Evolutionary conservation across 768 basidiomycete species (phyloP).

Genomic region (Steccherinum ochraceum): DNA sequence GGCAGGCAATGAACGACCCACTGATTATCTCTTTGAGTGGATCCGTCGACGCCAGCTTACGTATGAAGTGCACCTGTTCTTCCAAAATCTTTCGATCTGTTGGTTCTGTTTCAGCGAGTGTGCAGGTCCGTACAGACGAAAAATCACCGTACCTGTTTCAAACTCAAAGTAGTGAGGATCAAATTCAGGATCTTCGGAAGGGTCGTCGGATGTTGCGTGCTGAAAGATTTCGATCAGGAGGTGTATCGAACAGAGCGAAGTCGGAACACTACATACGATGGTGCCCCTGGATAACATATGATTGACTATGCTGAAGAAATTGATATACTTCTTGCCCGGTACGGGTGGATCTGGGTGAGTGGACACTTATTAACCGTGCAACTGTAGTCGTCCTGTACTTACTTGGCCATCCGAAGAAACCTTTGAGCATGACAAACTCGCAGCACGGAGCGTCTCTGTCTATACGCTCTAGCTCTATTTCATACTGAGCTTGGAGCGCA

Average conservation of each 20-base stretch:
- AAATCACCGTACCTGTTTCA: slow-evolving; percentile 17
- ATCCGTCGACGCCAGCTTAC: slow-evolving; percentile 12
- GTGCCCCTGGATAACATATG: slow-evolving; percentile 26
- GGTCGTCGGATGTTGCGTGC: slow-evolving; percentile 25
- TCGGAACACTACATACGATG: slow-evolving; percentile 17
- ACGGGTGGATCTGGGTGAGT: slow-evolving; percentile 9
- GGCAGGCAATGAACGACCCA: not conserved
- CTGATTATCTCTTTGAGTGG: slow-evolving; percentile 16
- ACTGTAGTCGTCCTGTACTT: too few species aligned
- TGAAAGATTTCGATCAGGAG: not conserved
- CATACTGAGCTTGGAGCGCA: slow-evolving; percentile 19
- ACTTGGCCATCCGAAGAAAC: slow-evolving; percentile 1
- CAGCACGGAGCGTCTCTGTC: slow-evolving; percentile 11
- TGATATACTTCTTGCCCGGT: slow-evolving; percentile 20
- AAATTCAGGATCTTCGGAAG: slow-evolving; percentile 21
- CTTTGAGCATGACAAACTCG: slow-evolving; percentile 18
- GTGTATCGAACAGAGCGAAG: not conserved
- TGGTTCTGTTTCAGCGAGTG: not conserved
- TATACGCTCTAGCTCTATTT: slow-evolving; percentile 17
- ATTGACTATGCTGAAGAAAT: slow-evolving; percentile 16
- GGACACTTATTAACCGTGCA: too few species aligned
- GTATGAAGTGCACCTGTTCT: slow-evolving; percentile 17
- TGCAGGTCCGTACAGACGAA: not conserved
- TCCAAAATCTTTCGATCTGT: slow-evolving; percentile 17
- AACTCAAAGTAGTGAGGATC: slow-evolving; percentile 29